These are phyloP conservation scores for Phanerochaete carnosa DNA, from an alignment of 768 basidiomycete species.

Conservation along the genomic window DNA sequence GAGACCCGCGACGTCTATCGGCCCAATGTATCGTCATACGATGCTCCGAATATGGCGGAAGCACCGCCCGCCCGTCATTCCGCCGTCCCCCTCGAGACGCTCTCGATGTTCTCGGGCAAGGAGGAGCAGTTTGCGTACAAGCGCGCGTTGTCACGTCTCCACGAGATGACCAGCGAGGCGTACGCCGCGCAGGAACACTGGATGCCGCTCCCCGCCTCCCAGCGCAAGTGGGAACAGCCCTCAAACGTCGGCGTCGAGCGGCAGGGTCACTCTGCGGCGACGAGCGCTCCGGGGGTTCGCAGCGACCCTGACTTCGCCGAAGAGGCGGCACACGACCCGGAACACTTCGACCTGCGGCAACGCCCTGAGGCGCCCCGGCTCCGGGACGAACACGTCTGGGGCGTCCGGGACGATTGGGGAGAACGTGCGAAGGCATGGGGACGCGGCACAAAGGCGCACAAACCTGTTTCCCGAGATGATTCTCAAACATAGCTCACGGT, in stretches of 20 bases:
- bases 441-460: neutral
- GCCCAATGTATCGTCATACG: constrained; percentile 55
- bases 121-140: constrained; percentile 65
- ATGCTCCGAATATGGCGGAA: constrained; percentile 32
- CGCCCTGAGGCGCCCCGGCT: constrained; percentile 33
- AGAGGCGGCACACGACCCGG: constrained; percentile 20
- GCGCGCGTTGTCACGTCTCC: constrained; percentile 54
- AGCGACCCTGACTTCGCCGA: constrained; percentile 19
- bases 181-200: constrained; percentile 33
- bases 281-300: neutral
- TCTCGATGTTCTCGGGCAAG: constrained; percentile 55
- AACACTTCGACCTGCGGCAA: neutral
- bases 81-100: constrained; percentile 36
- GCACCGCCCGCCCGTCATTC: constrained; percentile 25
- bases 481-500: neutral
- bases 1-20: constrained; percentile 48
- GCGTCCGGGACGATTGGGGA: constrained; percentile 38
- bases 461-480: neutral
- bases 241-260: neutral
- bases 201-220: constrained; percentile 30
- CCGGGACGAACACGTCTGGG: constrained; percentile 36
- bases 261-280: neutral
- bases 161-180: constrained; percentile 49
- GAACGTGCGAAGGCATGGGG: constrained; percentile 6
- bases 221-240: constrained; percentile 32